Conservation (phyloP, 1,284 basidiomycete species). For the Apiotrichum porosum region DNA sequence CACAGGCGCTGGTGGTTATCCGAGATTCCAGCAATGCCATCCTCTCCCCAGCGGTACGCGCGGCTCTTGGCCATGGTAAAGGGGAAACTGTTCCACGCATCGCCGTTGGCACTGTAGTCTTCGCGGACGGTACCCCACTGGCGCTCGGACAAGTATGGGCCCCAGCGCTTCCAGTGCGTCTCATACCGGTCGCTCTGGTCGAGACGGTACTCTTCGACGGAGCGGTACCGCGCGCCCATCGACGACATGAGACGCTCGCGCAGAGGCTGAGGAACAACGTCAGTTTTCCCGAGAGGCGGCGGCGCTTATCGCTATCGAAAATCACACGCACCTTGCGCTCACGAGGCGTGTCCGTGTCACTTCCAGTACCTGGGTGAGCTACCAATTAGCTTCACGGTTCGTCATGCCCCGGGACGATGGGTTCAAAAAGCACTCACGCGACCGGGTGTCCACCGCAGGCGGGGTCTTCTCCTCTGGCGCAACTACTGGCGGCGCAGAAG, state of each 20-base stretch:
- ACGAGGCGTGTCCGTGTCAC: slow-evolving; percentile 40
- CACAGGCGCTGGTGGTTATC: slow-evolving; percentile 95
- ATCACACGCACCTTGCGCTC: slow-evolving; percentile 10
- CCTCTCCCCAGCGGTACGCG: slow-evolving; percentile 97
- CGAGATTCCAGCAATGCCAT: slow-evolving; percentile 91
- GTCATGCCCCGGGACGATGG: no score
- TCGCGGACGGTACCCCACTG: slow-evolving; percentile 99
- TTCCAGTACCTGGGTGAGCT: slow-evolving; percentile 7
- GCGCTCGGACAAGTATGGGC: slow-evolving; percentile 91
- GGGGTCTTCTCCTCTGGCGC: neutral
- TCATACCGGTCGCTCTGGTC: slow-evolving; percentile 63
- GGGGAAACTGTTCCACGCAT: slow-evolving; percentile 97
- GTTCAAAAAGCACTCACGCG: slow-evolving; percentile 2
- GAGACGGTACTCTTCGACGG: slow-evolving; percentile 52
- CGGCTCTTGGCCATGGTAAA: slow-evolving; percentile 91
- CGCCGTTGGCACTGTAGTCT: slow-evolving; percentile 92
- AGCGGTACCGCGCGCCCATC: slow-evolving; percentile 44
- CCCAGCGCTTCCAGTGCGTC: slow-evolving; percentile 96
- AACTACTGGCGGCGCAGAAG: neutral
- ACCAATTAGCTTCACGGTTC: no score
- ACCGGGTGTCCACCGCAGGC: neutral
- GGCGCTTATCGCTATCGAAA: neutral
- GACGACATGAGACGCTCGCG: slow-evolving; percentile 39
- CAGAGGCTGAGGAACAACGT: slow-evolving; percentile 29
- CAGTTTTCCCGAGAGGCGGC: neutral